A percentile compares a stretch with the other conserved stretches of the same genome.
Conservation (phyloP, 2,329 filamentous ascomycete genomes). For the Aplosporella prunicola region DNA sequence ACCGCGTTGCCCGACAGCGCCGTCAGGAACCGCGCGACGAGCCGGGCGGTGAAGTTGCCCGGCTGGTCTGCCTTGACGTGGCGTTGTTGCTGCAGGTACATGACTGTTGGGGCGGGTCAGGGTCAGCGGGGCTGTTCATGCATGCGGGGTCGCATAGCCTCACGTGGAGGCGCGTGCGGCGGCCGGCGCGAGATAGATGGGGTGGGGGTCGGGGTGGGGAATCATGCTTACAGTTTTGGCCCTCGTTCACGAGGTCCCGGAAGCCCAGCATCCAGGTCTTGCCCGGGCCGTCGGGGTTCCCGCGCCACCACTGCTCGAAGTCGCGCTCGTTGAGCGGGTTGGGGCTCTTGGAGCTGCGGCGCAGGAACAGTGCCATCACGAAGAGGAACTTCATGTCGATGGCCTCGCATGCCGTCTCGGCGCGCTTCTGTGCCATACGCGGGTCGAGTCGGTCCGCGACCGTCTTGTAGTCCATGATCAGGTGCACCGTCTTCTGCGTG, state of each 20-base stretch:
- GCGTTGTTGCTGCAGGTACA: constrained; percentile 8
- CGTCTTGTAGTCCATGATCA: constrained; percentile 33
- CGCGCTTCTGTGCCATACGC: constrained; percentile 23
- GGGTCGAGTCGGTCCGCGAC: constrained; percentile 18
- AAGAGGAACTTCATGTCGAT: constrained; percentile 38
- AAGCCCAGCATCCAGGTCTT: too few species aligned
- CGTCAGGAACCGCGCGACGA: constrained; percentile 9
- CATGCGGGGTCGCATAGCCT: background rate
- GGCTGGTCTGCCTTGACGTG: constrained; percentile 7
- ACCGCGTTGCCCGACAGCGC: too few species aligned
- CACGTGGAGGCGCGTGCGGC: background rate
- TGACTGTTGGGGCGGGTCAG: constrained; percentile 2
- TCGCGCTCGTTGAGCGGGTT: constrained; percentile 9
- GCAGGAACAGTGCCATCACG: constrained; percentile 34
- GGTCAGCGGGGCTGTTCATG: background rate
- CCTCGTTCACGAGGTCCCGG: constrained; percentile 2
- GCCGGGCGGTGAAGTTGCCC: constrained; percentile 10
- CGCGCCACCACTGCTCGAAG: constrained; percentile 6
- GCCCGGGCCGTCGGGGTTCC: constrained; percentile 2
- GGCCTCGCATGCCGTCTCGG: constrained; percentile 31
- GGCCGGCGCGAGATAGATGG: background rate
- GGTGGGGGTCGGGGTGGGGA: background rate
- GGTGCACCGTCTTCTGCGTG: constrained; percentile 36
- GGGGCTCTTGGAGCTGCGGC: constrained; percentile 6
- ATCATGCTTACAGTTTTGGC: constrained; percentile 5